A percentile compares a stretch with the other conserved stretches of the same genome.
These are phyloP conservation scores for Cyclotella atomus DNA, from an alignment of 108 stramenopile genomes.

Conservation along the genomic window DNA sequence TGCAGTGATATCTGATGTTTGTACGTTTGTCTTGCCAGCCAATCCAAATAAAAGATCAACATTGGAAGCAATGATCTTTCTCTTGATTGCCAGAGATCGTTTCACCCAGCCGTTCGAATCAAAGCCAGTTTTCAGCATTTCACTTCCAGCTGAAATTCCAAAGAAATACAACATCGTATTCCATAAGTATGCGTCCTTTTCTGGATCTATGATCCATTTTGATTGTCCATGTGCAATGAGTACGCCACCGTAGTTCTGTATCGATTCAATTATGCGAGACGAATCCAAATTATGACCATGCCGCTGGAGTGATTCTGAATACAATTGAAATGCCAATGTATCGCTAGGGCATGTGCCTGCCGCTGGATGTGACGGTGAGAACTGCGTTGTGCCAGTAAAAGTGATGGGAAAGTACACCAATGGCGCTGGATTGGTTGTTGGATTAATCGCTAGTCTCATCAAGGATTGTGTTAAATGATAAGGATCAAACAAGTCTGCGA, in stretches of 20 bases:
- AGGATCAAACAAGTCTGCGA: conserved; percentile 90
- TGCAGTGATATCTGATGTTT: too few species aligned
- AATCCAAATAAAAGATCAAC: conserved; percentile 79
- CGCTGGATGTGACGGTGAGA: conserved; percentile 46
- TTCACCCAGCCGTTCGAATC: conserved; percentile 83
- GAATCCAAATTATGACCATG: conserved; percentile 88
- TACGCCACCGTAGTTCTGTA: conserved; percentile 68
- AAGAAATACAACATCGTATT: conserved; percentile 91
- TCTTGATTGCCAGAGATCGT: conserved; percentile 50
- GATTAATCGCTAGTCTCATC: conserved; percentile 39
- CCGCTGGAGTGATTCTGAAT: conserved; percentile 69
- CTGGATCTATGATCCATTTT: conserved; percentile 81
- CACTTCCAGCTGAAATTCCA: conserved; percentile 67
- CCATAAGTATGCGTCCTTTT: conserved; percentile 65
- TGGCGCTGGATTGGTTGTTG: conserved; percentile 19
- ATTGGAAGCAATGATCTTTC: conserved; percentile 75
- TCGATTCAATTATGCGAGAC: conserved; percentile 51
- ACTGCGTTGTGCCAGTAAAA: conserved; percentile 81
- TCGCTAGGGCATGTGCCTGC: conserved; percentile 75
- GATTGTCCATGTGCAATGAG: conserved; percentile 67
- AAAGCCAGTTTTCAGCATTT: conserved; percentile 50
- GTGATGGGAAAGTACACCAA: conserved; percentile 93
- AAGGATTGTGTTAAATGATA: conserved; percentile 55
- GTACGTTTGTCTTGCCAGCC: neutral
- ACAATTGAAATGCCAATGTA: conserved; percentile 70